Conservation (phyloP, 768 basidiomycete genomes). For the Auriscalpium vulgare region DNA sequence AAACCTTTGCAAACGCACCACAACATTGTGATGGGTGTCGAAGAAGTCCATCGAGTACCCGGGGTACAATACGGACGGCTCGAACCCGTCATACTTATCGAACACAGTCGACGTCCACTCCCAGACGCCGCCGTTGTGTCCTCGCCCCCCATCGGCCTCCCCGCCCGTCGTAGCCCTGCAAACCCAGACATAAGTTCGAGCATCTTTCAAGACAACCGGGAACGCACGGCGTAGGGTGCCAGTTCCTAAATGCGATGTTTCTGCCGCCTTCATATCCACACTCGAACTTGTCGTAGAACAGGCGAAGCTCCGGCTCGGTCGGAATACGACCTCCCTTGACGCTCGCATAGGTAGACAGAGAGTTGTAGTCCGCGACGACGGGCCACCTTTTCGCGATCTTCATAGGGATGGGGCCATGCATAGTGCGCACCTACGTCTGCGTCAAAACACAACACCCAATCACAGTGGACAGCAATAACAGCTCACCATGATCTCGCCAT, state of each 20-base stretch:
- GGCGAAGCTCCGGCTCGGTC: slow-evolving; percentile 77
- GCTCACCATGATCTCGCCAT: slow-evolving; percentile 43
- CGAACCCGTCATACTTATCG: slow-evolving; percentile 66
- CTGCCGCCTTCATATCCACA: slow-evolving; percentile 68
- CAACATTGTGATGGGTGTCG: slow-evolving; percentile 78
- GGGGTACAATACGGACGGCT: slow-evolving; percentile 73
- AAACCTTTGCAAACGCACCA: slow-evolving; percentile 46
- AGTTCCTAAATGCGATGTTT: slow-evolving; percentile 85
- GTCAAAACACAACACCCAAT: no score
- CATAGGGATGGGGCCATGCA: slow-evolving; percentile 81
- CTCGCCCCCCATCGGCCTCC: slow-evolving; percentile 41
- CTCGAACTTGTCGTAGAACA: slow-evolving; percentile 71
- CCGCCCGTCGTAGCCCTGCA: slow-evolving; percentile 62
- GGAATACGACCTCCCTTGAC: slow-evolving; percentile 92
- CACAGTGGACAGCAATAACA: not conserved
- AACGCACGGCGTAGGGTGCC: slow-evolving; percentile 88
- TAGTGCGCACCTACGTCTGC: slow-evolving; percentile 56
- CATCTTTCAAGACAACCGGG: not conserved
- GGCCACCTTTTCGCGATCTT: slow-evolving; percentile 81
- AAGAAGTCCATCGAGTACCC: slow-evolving; percentile 91
- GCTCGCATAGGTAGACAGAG: slow-evolving; percentile 71
- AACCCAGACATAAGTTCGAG: not conserved
- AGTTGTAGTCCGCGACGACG: slow-evolving; percentile 67
- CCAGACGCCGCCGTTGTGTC: slow-evolving; percentile 94
- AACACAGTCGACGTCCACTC: slow-evolving; percentile 91